Evolutionary conservation across 139 green algal species (phyloP), one percentile per base, ranked within the genome.

Genomic region (Medakamo hakoo): DNA sequence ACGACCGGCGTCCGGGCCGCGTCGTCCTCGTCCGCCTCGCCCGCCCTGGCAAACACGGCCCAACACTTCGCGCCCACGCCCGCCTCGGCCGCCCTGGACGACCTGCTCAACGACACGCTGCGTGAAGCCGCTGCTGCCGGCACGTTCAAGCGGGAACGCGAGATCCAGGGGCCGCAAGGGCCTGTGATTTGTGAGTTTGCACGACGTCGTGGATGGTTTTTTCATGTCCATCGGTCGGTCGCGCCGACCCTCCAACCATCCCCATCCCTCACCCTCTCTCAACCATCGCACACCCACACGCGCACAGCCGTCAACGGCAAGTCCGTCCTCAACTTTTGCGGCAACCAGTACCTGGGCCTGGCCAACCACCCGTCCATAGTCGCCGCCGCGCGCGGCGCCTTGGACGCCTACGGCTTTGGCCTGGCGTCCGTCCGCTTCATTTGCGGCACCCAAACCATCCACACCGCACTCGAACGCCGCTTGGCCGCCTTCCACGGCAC

Each of bases 371-470:
- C 79, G 3, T 64, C 32, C 3, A 59, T 89, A 2, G 70, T 80
- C 23, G 60, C 64, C 21, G 80, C 82, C 60, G 82, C 82, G 0
- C 58, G 68, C 4, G 23, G 69, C 14, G 73, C 80, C 19, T 61
- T 89, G 1, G 59, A 69, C 30, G 75, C 73, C 3, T 78, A 86
- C 60, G 82, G 82, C 19, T 82, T 79, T 68, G 82, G 82, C 19
- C 58, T 88, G 26, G 76, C 76, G 14, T 81, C 71, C 9, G 78
- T 86, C 3, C 69, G 82, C 24, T 86, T 85, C 72, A 86, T 89
- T 32, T 89, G 80, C 57, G 82, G 82, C 2, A 86, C 79, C 4
- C 73, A 81, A 63, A 77, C 84, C 72, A 66, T 88, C 5, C 82
- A 88, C 72, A 84, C 78, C 60, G 57, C 79, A 49, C 68, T 89